Conservation (phyloP, 2,329 filamentous ascomycete species). For the Ceratocystis colombiana region DNA sequence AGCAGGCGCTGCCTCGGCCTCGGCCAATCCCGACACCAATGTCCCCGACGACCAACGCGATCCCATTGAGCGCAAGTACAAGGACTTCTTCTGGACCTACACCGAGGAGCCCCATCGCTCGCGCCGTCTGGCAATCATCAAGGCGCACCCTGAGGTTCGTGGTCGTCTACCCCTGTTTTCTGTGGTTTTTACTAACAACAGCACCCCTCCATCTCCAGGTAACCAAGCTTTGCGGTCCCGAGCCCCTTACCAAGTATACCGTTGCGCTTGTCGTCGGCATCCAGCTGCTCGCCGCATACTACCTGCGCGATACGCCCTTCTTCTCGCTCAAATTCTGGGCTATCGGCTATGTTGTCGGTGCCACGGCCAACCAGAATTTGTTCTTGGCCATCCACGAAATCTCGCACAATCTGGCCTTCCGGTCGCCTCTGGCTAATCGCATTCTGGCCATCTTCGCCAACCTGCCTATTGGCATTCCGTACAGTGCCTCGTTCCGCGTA, state of each 20-base stretch:
- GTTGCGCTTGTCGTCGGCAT: slow-evolving; percentile 73
- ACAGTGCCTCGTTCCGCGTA: slow-evolving; percentile 89
- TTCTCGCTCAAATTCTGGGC: slow-evolving; percentile 76
- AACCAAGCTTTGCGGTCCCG: slow-evolving; percentile 90
- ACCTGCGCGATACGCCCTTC: slow-evolving; percentile 66
- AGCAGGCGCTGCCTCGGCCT: slow-evolving; percentile 14
- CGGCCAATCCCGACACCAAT: slow-evolving; percentile 14
- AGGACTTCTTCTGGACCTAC: slow-evolving; percentile 92
- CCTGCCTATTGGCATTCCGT: slow-evolving; percentile 87
- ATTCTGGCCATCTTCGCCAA: slow-evolving; percentile 89
- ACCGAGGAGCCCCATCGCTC: slow-evolving; percentile 95
- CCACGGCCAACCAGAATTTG: slow-evolving; percentile 94
- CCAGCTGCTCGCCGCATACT: slow-evolving; percentile 67
- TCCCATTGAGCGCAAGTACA: slow-evolving; percentile 28
- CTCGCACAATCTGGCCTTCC: slow-evolving; percentile 92
- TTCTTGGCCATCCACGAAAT: slow-evolving; percentile 99
- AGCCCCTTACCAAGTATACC: slow-evolving; percentile 90
- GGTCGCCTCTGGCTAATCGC: slow-evolving; percentile 66
- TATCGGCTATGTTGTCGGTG: slow-evolving; percentile 82
- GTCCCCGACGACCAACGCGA: slow-evolving; percentile 22
- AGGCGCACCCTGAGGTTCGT: slow-evolving; percentile 84
- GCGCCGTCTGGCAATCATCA: slow-evolving; percentile 85
- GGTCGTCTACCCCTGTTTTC: slow-evolving; percentile 10
- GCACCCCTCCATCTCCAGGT: slow-evolving; percentile 45
- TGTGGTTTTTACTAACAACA: slow-evolving; percentile 6